Conservation (phyloP, 2,329 filamentous ascomycete species). For the Colletotrichum tofieldiae region DNA sequence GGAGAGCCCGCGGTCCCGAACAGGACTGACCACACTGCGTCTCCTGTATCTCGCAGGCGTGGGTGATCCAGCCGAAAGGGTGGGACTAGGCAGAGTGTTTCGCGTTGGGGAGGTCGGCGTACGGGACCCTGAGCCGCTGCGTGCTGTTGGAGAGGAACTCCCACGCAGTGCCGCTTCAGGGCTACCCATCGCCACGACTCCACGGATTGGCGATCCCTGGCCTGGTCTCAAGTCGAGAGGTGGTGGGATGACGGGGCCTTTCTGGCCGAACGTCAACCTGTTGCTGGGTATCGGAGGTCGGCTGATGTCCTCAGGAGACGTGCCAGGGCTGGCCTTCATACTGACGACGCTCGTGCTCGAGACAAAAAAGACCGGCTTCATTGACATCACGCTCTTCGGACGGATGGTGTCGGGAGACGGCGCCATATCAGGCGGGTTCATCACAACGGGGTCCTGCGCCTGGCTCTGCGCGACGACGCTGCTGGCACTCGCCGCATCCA, state of each 20-base stretch:
- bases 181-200: constrained; percentile 12
- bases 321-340: constrained; percentile 41
- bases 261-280: constrained; percentile 31
- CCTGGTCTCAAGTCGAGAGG: constrained; percentile 34
- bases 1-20: constrained; percentile 16
- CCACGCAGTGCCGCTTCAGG: not conserved
- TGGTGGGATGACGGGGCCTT: constrained; percentile 32
- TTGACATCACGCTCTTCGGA: constrained; percentile 40
- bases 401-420: constrained; percentile 26
- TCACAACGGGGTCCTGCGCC: constrained; percentile 27
- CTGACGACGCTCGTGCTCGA: constrained; percentile 38
- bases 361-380: constrained; percentile 42
- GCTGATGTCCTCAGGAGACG: constrained; percentile 38
- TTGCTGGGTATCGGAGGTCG: constrained; percentile 23
- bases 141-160: not conserved
- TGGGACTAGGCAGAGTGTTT: constrained; percentile 16
- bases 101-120: constrained; percentile 11
- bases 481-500: constrained; percentile 19
- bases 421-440: constrained; percentile 8
- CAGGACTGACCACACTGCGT: constrained; percentile 21
- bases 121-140: not conserved
- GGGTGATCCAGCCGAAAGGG: constrained; percentile 24
- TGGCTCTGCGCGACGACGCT: not conserved
- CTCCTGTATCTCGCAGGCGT: constrained; percentile 23
- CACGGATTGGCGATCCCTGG: constrained; percentile 7